Evolutionary conservation across 2,329 filamentous ascomycete species (phyloP).

Genomic region (Macrophomina phaseolina): DNA sequence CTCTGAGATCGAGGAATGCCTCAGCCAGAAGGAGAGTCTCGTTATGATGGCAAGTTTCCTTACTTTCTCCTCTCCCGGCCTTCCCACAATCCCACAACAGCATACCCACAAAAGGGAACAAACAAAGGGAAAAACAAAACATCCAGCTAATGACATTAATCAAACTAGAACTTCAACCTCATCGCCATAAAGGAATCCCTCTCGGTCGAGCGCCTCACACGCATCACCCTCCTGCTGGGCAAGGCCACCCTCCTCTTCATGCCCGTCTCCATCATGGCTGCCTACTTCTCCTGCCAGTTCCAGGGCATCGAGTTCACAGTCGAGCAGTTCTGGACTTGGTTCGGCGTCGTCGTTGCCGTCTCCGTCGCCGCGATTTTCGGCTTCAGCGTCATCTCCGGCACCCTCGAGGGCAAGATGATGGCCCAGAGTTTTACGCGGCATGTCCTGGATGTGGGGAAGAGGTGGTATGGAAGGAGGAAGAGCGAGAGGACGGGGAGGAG

Average conservation of each 20-base stretch:
- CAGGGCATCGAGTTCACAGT: conserved; percentile 65
- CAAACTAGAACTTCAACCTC: conserved; percentile 74
- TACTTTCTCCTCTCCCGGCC: not conserved
- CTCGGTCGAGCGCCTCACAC: conserved; percentile 72
- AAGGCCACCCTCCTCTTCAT: conserved; percentile 79
- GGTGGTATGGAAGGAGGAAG: conserved; percentile 13
- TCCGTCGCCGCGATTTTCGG: conserved; percentile 64
- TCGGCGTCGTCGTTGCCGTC: conserved; percentile 66
- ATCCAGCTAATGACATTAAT: not conserved
- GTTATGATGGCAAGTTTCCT: conserved; percentile 64
- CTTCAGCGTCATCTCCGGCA: conserved; percentile 64
- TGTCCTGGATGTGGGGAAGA: conserved; percentile 29
- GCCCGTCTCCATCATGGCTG: conserved; percentile 75
- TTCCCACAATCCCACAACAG: too few relatives aligned
- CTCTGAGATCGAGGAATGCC: conserved; percentile 65
- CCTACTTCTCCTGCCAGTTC: conserved; percentile 74
- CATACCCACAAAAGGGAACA: too few relatives aligned
- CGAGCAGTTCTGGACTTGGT: conserved; percentile 70
- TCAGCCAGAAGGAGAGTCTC: conserved; percentile 73
- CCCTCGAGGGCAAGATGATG: conserved; percentile 61
- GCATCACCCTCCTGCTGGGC: conserved; percentile 73
- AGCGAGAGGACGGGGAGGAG: not conserved
- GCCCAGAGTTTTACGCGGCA: conserved; percentile 51
- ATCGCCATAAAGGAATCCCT: conserved; percentile 77
- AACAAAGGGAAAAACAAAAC: too few relatives aligned